Evolutionary conservation across 257 asterid genomes (phyloP), one percentile per base, ranked within the genome.

Genomic region (Solanum chilense): DNA sequence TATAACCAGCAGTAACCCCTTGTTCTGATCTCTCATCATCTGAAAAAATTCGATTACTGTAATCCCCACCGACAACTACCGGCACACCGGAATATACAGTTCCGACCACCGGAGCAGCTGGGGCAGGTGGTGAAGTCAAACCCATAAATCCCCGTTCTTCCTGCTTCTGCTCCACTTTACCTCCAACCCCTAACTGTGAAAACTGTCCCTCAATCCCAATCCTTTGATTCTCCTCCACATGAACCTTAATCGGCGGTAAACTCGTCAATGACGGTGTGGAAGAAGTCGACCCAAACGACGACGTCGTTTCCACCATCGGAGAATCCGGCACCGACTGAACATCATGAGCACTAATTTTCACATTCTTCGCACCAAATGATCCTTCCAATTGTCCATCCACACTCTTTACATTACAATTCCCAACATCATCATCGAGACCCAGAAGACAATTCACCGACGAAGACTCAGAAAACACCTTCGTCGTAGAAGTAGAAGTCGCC

Each of bases 1-100:
- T 90, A 85, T 86, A 91, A 85, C 94, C 96, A 84, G 88, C 74
- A 14, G 81, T 35, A 23, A 85, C 87, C 42, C 95, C 92, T 16
- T 93, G 98, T 83, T 95, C 98, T 29, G 98, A 92, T 94, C 98
- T 93, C 85, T 94, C 99, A 87, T 95, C 99, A 21, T 94, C 98
- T 3, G 98, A 93, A 23, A 90, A 44, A 31, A 82, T 91, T 74
- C 93, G 86, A 89, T 88, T 92, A 49, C 64, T 88, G 58, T 93
- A 93, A 86, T 96, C 98, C 47, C 94, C 96, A 60, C 92, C 94
- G 41, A 91, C 94, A 90, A 90, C 89, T 88, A 90, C 89, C 41
- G 96, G 95, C 78, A 91, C 83, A 2, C 93, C 96, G 12, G 93
- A 42, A 35, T 58, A 90, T 87, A 74, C 88, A 49, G 91, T 6